Conservation (phyloP, 768 basidiomycete species). For the Lenzites betulinus region DNA sequence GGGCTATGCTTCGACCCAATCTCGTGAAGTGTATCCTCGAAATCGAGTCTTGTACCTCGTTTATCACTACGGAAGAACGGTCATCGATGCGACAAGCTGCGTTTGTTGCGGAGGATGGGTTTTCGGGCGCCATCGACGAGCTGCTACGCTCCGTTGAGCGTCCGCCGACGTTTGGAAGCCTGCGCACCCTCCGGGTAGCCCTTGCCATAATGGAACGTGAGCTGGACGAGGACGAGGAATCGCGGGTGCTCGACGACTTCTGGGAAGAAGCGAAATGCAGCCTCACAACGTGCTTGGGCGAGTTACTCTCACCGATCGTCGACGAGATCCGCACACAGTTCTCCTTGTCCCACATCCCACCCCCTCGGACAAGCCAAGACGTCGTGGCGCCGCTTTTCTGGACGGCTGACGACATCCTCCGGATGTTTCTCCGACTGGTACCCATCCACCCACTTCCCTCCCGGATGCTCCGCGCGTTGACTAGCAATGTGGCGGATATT, state of each 20-base stretch:
- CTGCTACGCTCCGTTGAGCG: conserved; percentile 49
- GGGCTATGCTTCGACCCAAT: conserved; percentile 57
- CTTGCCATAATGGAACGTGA: conserved; percentile 57
- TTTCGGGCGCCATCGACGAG: conserved; percentile 64
- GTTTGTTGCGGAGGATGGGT: conserved; percentile 66
- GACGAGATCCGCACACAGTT: conserved; percentile 60
- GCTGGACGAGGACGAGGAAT: conserved; percentile 57
- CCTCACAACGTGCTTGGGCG: conserved; percentile 56
- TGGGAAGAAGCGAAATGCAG: conserved; percentile 65
- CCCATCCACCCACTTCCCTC: conserved; percentile 51
- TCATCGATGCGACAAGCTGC: conserved; percentile 62
- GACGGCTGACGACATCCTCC: conserved; percentile 54
- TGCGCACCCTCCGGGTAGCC: conserved; percentile 66
- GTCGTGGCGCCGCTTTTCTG: conserved; percentile 57
- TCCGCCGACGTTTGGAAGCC: conserved; percentile 50
- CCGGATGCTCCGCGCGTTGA: conserved; percentile 49
- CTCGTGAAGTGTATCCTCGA: conserved; percentile 60
- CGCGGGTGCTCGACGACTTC: conserved; percentile 53
- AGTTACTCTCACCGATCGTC: conserved; percentile 49
- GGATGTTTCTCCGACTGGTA: conserved; percentile 50
- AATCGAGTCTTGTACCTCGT: conserved; percentile 59
- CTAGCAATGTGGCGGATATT: conserved; percentile 50
- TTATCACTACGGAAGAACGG: conserved; percentile 62
- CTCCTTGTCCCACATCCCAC: conserved; percentile 34
- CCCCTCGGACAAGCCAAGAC: conserved; percentile 38